A percentile compares a stretch with the other conserved stretches of the same genome.
Conservation (phyloP, 106 monocot genomes). For the Iris macrosiphon region DNA sequence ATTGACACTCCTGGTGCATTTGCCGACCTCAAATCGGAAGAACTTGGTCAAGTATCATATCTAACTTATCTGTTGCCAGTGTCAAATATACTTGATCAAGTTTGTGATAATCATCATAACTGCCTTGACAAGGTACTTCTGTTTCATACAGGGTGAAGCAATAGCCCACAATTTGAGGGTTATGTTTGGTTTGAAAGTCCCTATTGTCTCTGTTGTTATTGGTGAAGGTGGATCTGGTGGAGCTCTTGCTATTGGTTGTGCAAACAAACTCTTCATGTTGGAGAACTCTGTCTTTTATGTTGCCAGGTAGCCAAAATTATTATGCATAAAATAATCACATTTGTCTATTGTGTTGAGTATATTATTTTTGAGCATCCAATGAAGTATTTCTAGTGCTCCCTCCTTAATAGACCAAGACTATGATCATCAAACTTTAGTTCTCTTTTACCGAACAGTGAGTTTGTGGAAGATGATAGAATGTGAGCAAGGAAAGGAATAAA, state of each 20-base stretch:
- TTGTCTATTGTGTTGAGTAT: conserved; percentile 4
- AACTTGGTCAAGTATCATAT: conserved; percentile 89
- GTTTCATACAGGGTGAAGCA: conserved; percentile 67
- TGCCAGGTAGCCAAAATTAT: conserved; percentile 53
- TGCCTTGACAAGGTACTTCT: too few species aligned
- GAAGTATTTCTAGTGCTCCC: too few species aligned
- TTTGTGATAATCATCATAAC: neutral
- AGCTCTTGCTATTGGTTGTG: conserved; percentile 91
- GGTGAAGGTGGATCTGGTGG: conserved; percentile 99
- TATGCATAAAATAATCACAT: neutral
- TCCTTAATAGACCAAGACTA: too few species aligned
- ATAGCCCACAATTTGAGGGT: conserved; percentile 76
- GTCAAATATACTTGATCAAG: too few species aligned
- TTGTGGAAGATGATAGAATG: too few species aligned
- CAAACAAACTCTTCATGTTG: conserved; percentile 87
- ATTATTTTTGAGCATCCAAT: too few species aligned
- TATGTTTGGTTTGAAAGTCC: conserved; percentile 90
- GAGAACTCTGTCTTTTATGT: conserved; percentile 94
- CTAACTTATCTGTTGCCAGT: too few species aligned
- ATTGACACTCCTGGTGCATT: conserved; percentile 92
- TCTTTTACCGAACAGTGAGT: too few species aligned
- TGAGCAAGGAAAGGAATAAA: too few species aligned
- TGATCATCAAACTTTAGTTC: too few species aligned
- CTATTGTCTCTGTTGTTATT: conserved; percentile 80
- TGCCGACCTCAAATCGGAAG: conserved; percentile 95